Conservation (phyloP, 2,329 filamentous ascomycete species). For the Verticillium zaregamsianum region DNA sequence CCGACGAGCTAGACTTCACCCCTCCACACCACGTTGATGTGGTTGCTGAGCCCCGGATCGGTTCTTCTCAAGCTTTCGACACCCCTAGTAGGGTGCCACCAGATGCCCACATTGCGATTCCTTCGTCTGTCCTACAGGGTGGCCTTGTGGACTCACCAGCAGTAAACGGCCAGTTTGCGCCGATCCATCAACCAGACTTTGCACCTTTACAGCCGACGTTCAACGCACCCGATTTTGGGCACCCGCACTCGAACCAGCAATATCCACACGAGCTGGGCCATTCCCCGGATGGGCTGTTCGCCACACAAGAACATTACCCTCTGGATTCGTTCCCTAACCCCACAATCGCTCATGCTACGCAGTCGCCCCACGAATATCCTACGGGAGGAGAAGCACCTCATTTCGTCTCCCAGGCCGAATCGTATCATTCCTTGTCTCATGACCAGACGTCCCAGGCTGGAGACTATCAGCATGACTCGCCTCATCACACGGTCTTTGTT, state of each 20-base stretch:
- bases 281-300: background rate
- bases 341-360: background rate
- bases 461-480: background rate
- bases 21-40: conserved; percentile 13
- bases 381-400: background rate
- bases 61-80: background rate
- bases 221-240: background rate
- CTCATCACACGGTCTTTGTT: conserved; percentile 4
- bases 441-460: background rate
- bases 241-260: background rate
- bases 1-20: conserved; percentile 17
- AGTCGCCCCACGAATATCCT: background rate
- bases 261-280: background rate
- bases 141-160: background rate
- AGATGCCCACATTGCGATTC: background rate
- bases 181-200: background rate
- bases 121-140: background rate
- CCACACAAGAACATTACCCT: background rate
- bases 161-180: background rate
- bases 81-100: background rate
- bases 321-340: background rate
- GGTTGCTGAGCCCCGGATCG: conserved; percentile 7
- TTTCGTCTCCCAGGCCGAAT: background rate
- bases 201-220: background rate
- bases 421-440: background rate